Evolutionary conservation across 2,329 filamentous ascomycete species (phyloP), one percentile per base, ranked within the genome.

Genomic region (Chaetomiaceae sp.): DNA sequence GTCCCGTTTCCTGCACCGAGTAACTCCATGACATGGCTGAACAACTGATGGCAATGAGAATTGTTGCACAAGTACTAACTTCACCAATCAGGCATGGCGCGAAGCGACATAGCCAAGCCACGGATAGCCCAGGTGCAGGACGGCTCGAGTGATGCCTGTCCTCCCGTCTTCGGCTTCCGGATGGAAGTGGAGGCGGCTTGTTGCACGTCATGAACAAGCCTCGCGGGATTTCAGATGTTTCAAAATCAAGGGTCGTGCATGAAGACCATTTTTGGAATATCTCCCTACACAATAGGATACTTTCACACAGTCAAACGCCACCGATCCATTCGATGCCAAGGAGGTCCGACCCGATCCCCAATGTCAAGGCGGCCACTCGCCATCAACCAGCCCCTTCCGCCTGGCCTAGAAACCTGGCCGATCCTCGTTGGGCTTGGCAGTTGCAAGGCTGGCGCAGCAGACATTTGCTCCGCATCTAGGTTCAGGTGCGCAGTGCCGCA

Each of bases 401-500:
- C 13, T 21, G 10, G 29, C 29, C 43, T 16, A 21, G n/a, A 29
- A 45, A 27, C 9, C 27, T 32, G 27, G 47, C 13, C 30, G 30
- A 27, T 47, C 34, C 14, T n/a, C 21, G 29, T 21, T n/a, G 3
- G 42, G 42, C 36, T 47, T 40, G 42, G 42, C 49, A 20, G 16
- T 27, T 8, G 38, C 43, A 25, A 37, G 50, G 42, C 13, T 20
- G 40, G 51, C 44, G 23, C 37, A 44, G 51, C 51, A 42, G 41
- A 20, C 43, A 25, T 9, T 9, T 11, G 20, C 37, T 40, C 45
- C 45, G 27, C 45, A 27, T 5, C 8, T 16, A 29, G 33, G 25
- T 32, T 44, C 18, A 30, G 33, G 55, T 44, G 33, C 47, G 56
- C 53, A 54, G 44, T 30, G 56, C 53, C 56, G 44, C 56, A 58